A percentile compares a stretch with the other conserved stretches of the same genome.
Evolutionary conservation across 1,284 basidiomycete species (phyloP).

Genomic region (Acaromyces ingoldii): DNA sequence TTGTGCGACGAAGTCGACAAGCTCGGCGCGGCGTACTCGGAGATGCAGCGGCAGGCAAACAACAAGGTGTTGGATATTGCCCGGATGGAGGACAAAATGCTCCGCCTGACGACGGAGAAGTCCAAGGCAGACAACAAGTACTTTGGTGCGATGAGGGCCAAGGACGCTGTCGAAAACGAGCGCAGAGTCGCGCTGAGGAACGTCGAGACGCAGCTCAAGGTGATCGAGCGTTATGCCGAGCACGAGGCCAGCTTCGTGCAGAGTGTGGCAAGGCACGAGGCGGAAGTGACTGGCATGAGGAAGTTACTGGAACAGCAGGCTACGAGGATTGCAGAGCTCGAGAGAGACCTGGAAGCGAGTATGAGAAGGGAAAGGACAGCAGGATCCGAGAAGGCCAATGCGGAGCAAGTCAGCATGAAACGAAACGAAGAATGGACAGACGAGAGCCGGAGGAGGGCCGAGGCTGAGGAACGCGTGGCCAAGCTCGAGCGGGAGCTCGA

Average conservation of each 20-base stretch:
- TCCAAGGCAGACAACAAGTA: conserved; percentile 94
- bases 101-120: conserved; percentile 59
- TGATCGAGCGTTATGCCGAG: conserved; percentile 67
- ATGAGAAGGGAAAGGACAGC: background rate
- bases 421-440: conserved; percentile 49
- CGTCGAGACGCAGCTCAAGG: conserved; percentile 72
- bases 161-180: conserved; percentile 75
- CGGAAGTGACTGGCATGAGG: conserved; percentile 53
- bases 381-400: conserved; percentile 7
- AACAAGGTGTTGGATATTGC: conserved; percentile 78
- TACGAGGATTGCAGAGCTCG: conserved; percentile 42
- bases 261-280: conserved; percentile 57
- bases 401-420: conserved; percentile 8
- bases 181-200: conserved; percentile 64
- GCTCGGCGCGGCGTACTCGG: conserved; percentile 79
- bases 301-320: conserved; percentile 33
- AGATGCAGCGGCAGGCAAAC: conserved; percentile 74
- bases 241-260: conserved; percentile 65
- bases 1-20: conserved; percentile 77
- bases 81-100: conserved; percentile 69
- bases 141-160: conserved; percentile 81
- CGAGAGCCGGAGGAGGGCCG: conserved; percentile 63
- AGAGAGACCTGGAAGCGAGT: conserved; percentile 21
- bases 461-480: conserved; percentile 60
- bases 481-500: conserved; percentile 55